A percentile compares a stretch with the other conserved stretches of the same genome.
Conservation (phyloP, 192 early-diverging fungal species). For the Dissophora globulifera region DNA sequence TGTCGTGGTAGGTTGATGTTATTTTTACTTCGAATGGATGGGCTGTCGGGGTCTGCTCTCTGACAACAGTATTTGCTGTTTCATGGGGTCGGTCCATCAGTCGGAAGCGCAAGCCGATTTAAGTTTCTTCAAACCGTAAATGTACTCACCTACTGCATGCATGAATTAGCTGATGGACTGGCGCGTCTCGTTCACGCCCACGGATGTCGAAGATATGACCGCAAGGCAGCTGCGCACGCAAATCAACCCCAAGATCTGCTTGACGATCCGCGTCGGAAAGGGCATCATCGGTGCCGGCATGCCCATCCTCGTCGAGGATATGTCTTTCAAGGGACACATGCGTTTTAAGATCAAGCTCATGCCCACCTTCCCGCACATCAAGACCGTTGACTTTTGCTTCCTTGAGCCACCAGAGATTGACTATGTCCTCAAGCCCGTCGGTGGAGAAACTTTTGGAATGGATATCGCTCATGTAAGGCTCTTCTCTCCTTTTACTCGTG, state of each 20-base stretch:
- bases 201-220: conserved; percentile 81
- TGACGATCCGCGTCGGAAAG: conserved; percentile 87
- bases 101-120: too few relatives aligned
- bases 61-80: neutral
- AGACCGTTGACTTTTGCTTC: conserved; percentile 85
- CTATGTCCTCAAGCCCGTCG: conserved; percentile 91
- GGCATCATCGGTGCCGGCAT: conserved; percentile 87
- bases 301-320: conserved; percentile 86
- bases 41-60: neutral
- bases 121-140: neutral
- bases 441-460: conserved; percentile 83
- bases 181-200: conserved; percentile 86
- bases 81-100: neutral
- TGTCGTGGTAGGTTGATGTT: conserved; percentile 64
- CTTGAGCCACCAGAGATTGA: conserved; percentile 87
- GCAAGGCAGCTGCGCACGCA: conserved; percentile 72
- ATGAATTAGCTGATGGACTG: conserved; percentile 81
- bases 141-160: neutral
- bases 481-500: too few relatives aligned
- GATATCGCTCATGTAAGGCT: conserved; percentile 83
- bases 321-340: conserved; percentile 84
- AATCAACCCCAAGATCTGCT: conserved; percentile 88
- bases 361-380: conserved; percentile 87
- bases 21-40: conserved; percentile 12
- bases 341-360: conserved; percentile 87